phyloP scores from a whole-genome alignment of 2,329 filamentous ascomycete species.

The Colletotrichum sublineola region DNA sequence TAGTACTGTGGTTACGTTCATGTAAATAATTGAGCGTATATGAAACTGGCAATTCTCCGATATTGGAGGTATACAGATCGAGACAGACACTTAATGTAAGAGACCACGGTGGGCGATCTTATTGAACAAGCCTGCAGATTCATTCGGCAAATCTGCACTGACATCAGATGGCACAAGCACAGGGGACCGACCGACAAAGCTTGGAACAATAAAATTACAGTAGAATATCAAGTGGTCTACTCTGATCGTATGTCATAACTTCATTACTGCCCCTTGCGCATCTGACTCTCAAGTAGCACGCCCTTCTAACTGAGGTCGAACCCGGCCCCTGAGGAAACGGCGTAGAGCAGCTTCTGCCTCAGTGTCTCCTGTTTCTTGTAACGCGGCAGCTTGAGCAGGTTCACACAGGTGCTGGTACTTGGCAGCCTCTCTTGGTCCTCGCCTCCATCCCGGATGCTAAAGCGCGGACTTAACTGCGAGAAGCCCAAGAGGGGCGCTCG shows the following conservation, averaged over 20 bases:
- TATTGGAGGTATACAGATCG: background rate
- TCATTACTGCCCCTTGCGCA: slow-evolving; percentile 19
- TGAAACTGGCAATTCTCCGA: background rate
- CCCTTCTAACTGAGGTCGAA: slow-evolving; percentile 79
- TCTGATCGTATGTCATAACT: slow-evolving; percentile 32
- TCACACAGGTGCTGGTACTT: slow-evolving; percentile 96
- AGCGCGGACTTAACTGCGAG: slow-evolving; percentile 83
- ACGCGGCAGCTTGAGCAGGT: slow-evolving; percentile 89
- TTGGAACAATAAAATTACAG: slow-evolving; percentile 14
- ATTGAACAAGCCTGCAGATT: background rate
- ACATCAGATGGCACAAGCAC: background rate
- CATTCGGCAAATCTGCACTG: background rate
- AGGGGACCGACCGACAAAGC: background rate
- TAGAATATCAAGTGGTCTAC: background rate
- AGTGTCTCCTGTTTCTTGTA: slow-evolving; percentile 77
- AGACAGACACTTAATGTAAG: background rate
- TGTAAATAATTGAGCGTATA: background rate
- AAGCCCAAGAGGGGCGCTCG: slow-evolving; percentile 92
- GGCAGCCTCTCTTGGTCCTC: slow-evolving; percentile 83
- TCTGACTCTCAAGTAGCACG: background rate
- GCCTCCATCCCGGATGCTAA: slow-evolving; percentile 89
- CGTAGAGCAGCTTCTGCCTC: slow-evolving; percentile 87
- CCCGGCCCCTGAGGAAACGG: slow-evolving; percentile 88
- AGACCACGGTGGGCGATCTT: no score
- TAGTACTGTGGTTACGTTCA: no score